Evolutionary conservation across 345 rosid species (phyloP).

Genomic region (Melastoma malabathricum): DNA sequence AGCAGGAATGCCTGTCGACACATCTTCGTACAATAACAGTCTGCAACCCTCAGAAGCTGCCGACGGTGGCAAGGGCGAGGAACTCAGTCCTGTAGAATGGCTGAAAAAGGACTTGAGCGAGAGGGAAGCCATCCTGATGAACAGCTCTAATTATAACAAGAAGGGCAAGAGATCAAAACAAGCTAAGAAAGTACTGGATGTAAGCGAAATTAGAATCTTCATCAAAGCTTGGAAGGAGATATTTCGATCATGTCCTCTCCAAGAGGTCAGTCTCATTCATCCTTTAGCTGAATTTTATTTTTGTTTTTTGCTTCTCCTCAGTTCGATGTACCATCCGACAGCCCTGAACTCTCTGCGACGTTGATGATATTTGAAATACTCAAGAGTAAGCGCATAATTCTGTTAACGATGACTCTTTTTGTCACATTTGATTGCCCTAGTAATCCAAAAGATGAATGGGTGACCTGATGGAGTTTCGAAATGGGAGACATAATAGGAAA

Average conservation of each 20-base stretch:
- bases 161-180: constrained; percentile 12
- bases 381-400: too few species aligned
- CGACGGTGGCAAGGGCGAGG: constrained; percentile 27
- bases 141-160: constrained; percentile 14
- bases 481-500: too few species aligned
- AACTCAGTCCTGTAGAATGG: constrained; percentile 23
- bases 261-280: constrained; percentile 25
- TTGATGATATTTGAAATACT: too few species aligned
- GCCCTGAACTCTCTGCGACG: too few species aligned
- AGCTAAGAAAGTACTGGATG: constrained; percentile 23
- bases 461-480: too few species aligned
- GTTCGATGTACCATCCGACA: too few species aligned
- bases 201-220: constrained; percentile 34
- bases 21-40: too few species aligned
- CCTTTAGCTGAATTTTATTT: too few species aligned
- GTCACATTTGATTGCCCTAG: too few species aligned
- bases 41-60: constrained; percentile 6
- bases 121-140: constrained; percentile 12
- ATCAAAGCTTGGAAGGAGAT: constrained; percentile 65
- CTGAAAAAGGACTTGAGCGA: constrained; percentile 20
- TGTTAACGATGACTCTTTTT: too few species aligned
- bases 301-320: too few species aligned
- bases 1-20: neutral
- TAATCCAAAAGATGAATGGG: too few species aligned
- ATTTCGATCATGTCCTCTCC: constrained; percentile 33